Conservation (phyloP, 108 stramenopile species). For the Cylindrotheca closterium region DNA sequence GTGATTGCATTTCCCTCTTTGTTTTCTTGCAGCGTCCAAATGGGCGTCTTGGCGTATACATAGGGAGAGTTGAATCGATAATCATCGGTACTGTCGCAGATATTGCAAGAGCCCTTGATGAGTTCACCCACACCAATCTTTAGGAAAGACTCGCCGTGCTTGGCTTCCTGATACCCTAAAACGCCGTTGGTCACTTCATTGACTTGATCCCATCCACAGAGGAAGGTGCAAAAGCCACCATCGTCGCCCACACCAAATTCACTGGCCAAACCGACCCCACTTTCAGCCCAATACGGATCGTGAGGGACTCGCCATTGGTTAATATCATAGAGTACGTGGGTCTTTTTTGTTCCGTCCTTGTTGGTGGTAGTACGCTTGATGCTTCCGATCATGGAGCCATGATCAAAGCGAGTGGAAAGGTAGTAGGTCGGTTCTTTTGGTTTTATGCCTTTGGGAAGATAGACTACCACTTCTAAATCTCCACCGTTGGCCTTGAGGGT, state of each 20-base stretch:
- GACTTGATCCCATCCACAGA: constrained; percentile 46
- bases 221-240: constrained; percentile 61
- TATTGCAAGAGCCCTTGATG: constrained; percentile 71
- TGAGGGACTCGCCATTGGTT: constrained; percentile 68
- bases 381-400: constrained; percentile 75
- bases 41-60: constrained; percentile 50
- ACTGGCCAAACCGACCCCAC: constrained; percentile 73
- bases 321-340: constrained; percentile 57
- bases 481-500: constrained; percentile 43
- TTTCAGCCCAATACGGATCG: constrained; percentile 78
- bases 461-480: constrained; percentile 47
- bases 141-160: constrained; percentile 65
- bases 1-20: constrained; percentile 32
- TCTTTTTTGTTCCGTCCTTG: constrained; percentile 12
- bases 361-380: constrained; percentile 32
- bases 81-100: constrained; percentile 61
- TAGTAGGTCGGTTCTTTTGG: constrained; percentile 44
- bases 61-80: constrained; percentile 85
- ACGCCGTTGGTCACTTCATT: constrained; percentile 80
- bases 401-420: constrained; percentile 70
- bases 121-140: constrained; percentile 61
- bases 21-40: constrained; percentile 46
- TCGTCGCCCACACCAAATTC: constrained; percentile 85
- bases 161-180: constrained; percentile 71
- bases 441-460: constrained; percentile 41